These are phyloP conservation scores for Penicillium brevicompactum DNA, from an alignment of 2,329 filamentous ascomycete genomes.

Conservation along the genomic window DNA sequence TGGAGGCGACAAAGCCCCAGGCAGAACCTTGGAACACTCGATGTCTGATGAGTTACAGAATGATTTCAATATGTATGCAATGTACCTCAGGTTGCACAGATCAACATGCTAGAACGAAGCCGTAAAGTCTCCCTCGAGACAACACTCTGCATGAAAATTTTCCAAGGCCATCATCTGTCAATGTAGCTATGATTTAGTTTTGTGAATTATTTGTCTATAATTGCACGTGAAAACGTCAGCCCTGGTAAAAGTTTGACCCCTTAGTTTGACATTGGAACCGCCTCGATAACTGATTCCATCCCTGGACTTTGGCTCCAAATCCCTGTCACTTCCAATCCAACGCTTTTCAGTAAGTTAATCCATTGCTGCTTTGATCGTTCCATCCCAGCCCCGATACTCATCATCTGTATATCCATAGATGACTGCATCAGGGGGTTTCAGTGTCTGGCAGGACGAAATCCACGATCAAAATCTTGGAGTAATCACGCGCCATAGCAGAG, in stretches of 20 bases:
- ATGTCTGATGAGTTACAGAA: no score
- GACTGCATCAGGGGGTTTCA: conserved; percentile 29
- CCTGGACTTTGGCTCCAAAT: conserved; percentile 31
- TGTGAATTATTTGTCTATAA: not conserved
- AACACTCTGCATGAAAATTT: no score
- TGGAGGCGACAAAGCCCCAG: not conserved
- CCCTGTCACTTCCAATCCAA: conserved; percentile 31
- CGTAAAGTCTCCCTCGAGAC: no score
- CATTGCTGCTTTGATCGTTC: conserved; percentile 39
- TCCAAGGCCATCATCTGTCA: no score
- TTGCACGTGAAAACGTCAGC: not conserved
- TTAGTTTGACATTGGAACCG: conserved; percentile 14
- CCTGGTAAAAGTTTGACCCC: not conserved
- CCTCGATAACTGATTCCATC: conserved; percentile 35
- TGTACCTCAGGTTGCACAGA: no score
- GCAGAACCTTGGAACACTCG: no score
- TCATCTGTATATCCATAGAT: conserved; percentile 42
- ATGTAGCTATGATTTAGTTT: no score
- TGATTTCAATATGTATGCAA: no score
- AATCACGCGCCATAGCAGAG: conserved; percentile 32
- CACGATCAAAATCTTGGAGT: conserved; percentile 38
- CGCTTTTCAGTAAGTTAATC: conserved; percentile 29
- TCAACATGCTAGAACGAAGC: no score
- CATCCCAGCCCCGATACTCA: conserved; percentile 38
- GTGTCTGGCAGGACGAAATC: conserved; percentile 39